Evolutionary conservation across 75 land plant genomes (phyloP), one percentile per base, ranked within the genome.

Genomic region (Pseudotsuga menziesii): DNA sequence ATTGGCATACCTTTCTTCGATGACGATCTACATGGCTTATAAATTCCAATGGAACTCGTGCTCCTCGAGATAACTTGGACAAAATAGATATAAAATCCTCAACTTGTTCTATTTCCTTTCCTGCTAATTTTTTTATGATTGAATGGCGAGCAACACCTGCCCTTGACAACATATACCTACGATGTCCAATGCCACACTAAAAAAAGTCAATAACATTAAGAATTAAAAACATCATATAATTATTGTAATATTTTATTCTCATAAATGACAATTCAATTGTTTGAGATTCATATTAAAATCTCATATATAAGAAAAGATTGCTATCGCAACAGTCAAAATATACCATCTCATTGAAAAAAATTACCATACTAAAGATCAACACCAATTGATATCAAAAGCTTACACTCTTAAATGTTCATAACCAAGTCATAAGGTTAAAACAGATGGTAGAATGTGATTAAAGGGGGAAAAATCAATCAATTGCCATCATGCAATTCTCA

Each of bases 121-220:
- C 98, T 26, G 94, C 92, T 86, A 96, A 76, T 79, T 96, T 96
- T 80, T 90, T 93, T 56, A 96, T 91, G 4, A 96, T 94, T 70
- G 96, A 92, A 82, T 94, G 96, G 48, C 94, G 88, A 54, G 97
- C 97, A 77, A 96, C 98, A 23, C 97, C 97, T 56, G 98, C 98
- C 81, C 98, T 83, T n/a, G 92, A 93, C 20, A 96, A 83, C 98
- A 96, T 96, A 73, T 96, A 96, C 61, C 96, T 93, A 77, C 64
- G 82, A 76, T 25, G 17, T 19, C n/a, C 27, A 60, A 69, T 11
- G 39, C n/a, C 57, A 79, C 23, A 70, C 22, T 77, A 70, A 77
- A 20, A 23, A 70, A 52, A 41, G 11, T 71, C 70, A 36, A 27
- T 35, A 27, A 58, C 71, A 16, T 26, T 60, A n/a, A 23, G 35